Base-by-base conservation (phyloP, 1,284 basidiomycete genomes). In the Melampsora larici-populina region DNA sequence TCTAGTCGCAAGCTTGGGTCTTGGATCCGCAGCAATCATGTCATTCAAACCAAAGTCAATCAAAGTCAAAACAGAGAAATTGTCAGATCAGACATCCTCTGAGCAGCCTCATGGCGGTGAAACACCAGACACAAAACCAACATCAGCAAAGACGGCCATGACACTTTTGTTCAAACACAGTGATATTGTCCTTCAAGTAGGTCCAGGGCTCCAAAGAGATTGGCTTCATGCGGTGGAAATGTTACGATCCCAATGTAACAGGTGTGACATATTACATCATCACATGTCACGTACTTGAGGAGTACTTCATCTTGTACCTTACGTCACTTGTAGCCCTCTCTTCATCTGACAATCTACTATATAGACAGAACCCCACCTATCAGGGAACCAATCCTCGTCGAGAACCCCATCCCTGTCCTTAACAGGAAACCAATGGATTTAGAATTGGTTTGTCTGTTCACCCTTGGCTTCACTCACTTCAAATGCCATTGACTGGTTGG, bases 21-120 rank as follows among this genome's bases (percentile, higher is more conserved):
- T 76, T n/a, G 74, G 74, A 4, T 76, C 74, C 21, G 51, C 74
- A 18, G 74, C 66, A 17, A 7, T 76, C 1, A 76, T 76, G 74
- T 46, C 18, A 18, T 76, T 76, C 46, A 76, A 69, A 63, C 66
- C 17, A 55, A 76, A 76, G 62, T 15, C 24, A 15, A 18, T 24
- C 13, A 55, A 55, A 24, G 24, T 21, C 4, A 31, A 33, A 24
- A 26, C 65, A n/a, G 8, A 36, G 36, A 18, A 5, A 33, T 49
- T 7, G n/a, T 24, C 33, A 8, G 13, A 29, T 21, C 13, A 31
- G 8, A 55, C 51, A 21, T 21, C 51, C 13, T 24, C 51, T 55
- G 51, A 24, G 6, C 24, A 15, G 51, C 51, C 17, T 55, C 51
- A 55, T 21, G 24, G 24, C 17, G 51, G 17, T 13, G 24, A 21